Conservation (phyloP, 768 basidiomycete species). For the Tricholoma saponaceum region DNA sequence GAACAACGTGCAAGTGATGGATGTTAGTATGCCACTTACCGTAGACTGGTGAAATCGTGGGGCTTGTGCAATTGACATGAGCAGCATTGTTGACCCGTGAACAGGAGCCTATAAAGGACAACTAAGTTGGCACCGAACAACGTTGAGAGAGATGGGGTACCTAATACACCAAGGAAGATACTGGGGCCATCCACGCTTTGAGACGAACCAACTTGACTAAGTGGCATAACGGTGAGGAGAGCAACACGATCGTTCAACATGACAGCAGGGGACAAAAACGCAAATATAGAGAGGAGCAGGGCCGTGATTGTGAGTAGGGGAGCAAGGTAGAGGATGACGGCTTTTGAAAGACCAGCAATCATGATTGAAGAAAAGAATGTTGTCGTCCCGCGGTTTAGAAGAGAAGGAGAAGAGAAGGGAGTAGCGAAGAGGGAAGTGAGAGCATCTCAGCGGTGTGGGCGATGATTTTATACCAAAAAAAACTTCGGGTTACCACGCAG, state of each 20-base stretch:
- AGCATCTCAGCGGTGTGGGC: slow-evolving; percentile 3
- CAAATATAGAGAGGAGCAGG: slow-evolving; percentile 60
- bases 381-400: slow-evolving; percentile 9
- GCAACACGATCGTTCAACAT: slow-evolving; percentile 60
- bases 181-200: slow-evolving; percentile 60
- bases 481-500: neutral
- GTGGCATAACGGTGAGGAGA: slow-evolving; percentile 54
- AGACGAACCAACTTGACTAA: slow-evolving; percentile 26
- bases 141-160: slow-evolving; percentile 28
- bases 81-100: slow-evolving; percentile 45
- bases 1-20: no score
- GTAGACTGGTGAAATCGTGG: slow-evolving; percentile 56
- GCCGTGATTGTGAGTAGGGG: slow-evolving; percentile 65
- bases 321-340: slow-evolving; percentile 61
- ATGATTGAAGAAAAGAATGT: slow-evolving; percentile 33
- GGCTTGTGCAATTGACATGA: slow-evolving; percentile 48
- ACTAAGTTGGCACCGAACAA: neutral
- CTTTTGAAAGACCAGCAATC: slow-evolving; percentile 70
- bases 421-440: slow-evolving; percentile 12
- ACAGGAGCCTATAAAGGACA: slow-evolving; percentile 58
- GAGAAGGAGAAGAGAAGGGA: no score
- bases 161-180: slow-evolving; percentile 62
- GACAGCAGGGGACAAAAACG: slow-evolving; percentile 62
- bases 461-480: neutral
- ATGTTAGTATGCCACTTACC: slow-evolving; percentile 36